Percentiles rank a stretch among this genome's conserved stretches.
phyloP scores from a whole-genome alignment of 2,329 filamentous ascomycete species.

The Lachnellula cervina region DNA sequence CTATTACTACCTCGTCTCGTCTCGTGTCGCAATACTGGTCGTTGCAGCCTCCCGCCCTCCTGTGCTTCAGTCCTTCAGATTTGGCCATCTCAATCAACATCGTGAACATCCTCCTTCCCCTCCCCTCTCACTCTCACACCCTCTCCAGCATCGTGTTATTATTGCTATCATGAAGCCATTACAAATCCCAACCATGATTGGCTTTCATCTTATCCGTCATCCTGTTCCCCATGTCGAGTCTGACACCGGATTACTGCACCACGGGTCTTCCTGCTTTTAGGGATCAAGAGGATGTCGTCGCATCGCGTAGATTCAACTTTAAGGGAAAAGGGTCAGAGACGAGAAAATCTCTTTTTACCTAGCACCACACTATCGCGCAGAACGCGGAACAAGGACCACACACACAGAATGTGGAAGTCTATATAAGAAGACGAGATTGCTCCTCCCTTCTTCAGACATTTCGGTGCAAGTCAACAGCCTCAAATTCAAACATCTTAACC shows the following conservation, averaged over 20 bases:
- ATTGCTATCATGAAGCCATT: constrained; percentile 12
- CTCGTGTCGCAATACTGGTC: background rate
- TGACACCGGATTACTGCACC: constrained; percentile 10
- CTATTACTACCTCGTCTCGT: background rate
- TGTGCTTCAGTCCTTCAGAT: background rate
- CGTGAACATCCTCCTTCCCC: background rate
- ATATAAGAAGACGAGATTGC: background rate
- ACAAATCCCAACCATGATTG: constrained; percentile 18
- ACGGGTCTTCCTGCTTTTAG: constrained; percentile 18
- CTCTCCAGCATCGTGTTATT: constrained; percentile 1
- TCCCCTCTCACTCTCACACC: background rate
- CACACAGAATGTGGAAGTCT: background rate
- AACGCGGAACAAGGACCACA: background rate
- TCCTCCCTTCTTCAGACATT: background rate
- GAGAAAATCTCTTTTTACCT: constrained; percentile 14
- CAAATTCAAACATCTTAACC: background rate
- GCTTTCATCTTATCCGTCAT: constrained; percentile 14
- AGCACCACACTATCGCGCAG: constrained; percentile 6
- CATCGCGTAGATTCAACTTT: constrained; percentile 25
- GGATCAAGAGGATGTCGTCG: constrained; percentile 8
- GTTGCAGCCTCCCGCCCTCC: background rate
- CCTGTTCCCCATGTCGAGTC: constrained; percentile 7
- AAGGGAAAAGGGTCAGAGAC: constrained; percentile 10
- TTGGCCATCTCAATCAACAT: background rate
- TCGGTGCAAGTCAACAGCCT: background rate